Percentiles rank a stretch among this genome's conserved stretches.
Evolutionary conservation across 768 basidiomycete species (phyloP).

Genomic region (Amanita subjunquillea): DNA sequence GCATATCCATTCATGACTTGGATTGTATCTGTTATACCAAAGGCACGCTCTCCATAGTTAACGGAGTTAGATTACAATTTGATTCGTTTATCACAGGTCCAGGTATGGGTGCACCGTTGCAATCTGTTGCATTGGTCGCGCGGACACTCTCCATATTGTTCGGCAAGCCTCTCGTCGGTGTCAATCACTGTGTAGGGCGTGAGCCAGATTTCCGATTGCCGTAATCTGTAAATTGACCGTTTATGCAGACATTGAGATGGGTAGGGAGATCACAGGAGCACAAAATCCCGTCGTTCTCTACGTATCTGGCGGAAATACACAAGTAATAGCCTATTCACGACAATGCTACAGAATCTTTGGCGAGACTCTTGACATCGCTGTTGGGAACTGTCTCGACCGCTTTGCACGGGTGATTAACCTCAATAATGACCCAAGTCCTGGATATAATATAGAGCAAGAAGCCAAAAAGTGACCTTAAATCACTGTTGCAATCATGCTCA

Average conservation of each 20-base stretch:
- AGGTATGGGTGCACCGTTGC: constrained; percentile 98
- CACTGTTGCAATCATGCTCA: neutral
- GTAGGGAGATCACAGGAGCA: constrained; percentile 87
- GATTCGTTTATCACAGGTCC: constrained; percentile 49
- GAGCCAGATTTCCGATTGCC: constrained; percentile 19
- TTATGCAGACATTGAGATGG: constrained; percentile 91
- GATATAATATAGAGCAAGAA: constrained; percentile 94
- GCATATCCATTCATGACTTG: constrained; percentile 61
- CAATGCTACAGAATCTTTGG: constrained; percentile 98
- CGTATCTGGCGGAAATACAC: constrained; percentile 97
- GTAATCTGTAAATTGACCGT: neutral
- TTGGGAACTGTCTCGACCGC: constrained; percentile 95
- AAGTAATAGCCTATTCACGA: constrained; percentile 97
- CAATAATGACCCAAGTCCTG: constrained; percentile 92
- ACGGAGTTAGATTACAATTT: neutral
- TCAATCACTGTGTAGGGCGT: constrained; percentile 99
- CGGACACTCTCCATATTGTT: constrained; percentile 83
- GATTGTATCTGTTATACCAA: constrained; percentile 98
- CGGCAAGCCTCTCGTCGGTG: constrained; percentile 86
- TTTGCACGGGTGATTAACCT: constrained; percentile 93
- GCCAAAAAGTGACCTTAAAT: constrained; percentile 66
- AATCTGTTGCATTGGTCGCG: constrained; percentile 91
- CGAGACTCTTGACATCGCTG: constrained; percentile 98
- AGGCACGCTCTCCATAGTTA: constrained; percentile 28
- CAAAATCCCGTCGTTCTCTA: constrained; percentile 95